Conservation (phyloP, 352 stramenopile genomes). For the Globisporangium paddicum region DNA sequence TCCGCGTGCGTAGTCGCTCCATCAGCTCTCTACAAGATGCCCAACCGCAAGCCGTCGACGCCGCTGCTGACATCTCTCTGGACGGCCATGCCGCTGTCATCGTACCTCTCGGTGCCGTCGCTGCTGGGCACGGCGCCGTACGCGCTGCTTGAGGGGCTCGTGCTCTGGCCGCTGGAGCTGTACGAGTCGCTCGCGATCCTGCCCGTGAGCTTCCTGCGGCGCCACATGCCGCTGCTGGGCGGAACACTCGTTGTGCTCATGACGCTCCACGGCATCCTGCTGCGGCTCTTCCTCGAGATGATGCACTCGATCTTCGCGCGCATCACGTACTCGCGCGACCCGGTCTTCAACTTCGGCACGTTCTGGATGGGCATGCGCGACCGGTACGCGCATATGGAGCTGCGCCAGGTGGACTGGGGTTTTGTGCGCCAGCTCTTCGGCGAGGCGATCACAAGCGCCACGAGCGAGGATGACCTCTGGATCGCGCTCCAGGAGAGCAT, state of each 20-base stretch:
- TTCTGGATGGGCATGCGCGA: constrained; percentile 74
- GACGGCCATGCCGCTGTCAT: constrained; percentile 4
- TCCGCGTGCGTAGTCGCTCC: background rate
- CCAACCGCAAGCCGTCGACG: constrained; percentile 1
- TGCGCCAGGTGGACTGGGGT: constrained; percentile 49
- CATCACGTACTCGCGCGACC: constrained; percentile 59
- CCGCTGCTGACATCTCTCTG: background rate
- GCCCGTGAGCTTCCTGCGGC: constrained; percentile 66
- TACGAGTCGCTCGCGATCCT: constrained; percentile 76
- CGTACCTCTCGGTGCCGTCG: constrained; percentile 4
- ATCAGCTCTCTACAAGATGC: background rate
- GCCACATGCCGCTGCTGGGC: constrained; percentile 67
- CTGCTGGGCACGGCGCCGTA: constrained; percentile 26
- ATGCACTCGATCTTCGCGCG: constrained; percentile 63
- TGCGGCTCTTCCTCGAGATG: constrained; percentile 61
- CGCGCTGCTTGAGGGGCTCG: constrained; percentile 40
- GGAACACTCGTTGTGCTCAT: constrained; percentile 75
- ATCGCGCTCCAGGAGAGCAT: constrained; percentile 73
- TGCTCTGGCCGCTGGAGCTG: constrained; percentile 65
- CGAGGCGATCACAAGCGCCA: constrained; percentile 46
- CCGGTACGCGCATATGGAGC: constrained; percentile 58
- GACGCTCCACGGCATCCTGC: constrained; percentile 65
- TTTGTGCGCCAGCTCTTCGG: constrained; percentile 73
- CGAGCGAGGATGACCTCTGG: constrained; percentile 78
- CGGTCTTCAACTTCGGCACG: constrained; percentile 61